phyloP scores from a whole-genome alignment of 345 rosid species.

The Salix brachista region DNA sequence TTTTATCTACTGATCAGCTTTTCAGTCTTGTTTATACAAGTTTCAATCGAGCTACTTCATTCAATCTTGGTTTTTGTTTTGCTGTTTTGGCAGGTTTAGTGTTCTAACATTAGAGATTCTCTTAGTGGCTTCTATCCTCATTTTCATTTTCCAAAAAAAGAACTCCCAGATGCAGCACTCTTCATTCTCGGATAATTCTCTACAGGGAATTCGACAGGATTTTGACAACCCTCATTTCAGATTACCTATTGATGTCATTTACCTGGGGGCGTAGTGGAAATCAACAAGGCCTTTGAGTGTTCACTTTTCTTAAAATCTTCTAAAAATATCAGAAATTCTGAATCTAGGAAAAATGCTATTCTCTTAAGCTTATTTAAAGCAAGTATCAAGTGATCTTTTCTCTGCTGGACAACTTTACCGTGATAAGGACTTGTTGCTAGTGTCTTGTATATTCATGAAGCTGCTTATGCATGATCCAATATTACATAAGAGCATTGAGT shows the following conservation, averaged over 20 bases:
- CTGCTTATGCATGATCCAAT: slow-evolving; percentile 24
- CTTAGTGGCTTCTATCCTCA: slow-evolving; percentile 38
- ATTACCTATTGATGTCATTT: slow-evolving; percentile 11
- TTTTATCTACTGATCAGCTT: background rate
- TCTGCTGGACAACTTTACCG: background rate
- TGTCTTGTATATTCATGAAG: slow-evolving; percentile 19
- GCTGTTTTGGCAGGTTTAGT: slow-evolving; percentile 54
- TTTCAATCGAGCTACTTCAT: background rate
- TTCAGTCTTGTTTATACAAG: background rate
- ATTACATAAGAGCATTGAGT: slow-evolving; percentile 18
- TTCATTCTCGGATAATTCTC: slow-evolving; percentile 8
- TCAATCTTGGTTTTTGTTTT: background rate
- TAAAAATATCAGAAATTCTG: slow-evolving; percentile 44
- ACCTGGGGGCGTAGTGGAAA: slow-evolving; percentile 47
- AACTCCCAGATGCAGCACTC: slow-evolving; percentile 26
- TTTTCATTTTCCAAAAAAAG: slow-evolving; percentile 25
- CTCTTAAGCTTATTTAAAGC: background rate
- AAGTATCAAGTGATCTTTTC: background rate
- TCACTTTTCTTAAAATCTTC: slow-evolving; percentile 34
- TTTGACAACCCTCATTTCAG: background rate
- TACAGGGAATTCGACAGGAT: slow-evolving; percentile 8
- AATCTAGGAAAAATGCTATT: background rate
- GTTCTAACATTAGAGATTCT: slow-evolving; percentile 41
- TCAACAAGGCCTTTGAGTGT: slow-evolving; percentile 42
- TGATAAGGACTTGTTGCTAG: background rate